Percentiles rank a stretch among this genome's conserved stretches.
Evolutionary conservation across 305 asterid genomes (phyloP).

Genomic region (Fraxinus dipetala): DNA sequence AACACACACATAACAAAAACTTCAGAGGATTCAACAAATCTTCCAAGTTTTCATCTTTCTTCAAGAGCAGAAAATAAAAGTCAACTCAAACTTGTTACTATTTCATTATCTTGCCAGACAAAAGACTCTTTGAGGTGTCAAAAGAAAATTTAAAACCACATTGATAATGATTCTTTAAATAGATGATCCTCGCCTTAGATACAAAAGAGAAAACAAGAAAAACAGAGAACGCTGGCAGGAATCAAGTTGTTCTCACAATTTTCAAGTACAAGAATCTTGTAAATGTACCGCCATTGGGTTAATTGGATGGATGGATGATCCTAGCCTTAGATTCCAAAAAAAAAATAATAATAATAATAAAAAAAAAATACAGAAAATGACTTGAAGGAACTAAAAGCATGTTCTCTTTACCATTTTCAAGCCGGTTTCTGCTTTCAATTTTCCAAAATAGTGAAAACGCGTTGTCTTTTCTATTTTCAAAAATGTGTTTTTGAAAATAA

Average conservation of each 20-base stretch:
- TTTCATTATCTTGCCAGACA: neutral
- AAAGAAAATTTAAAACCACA: neutral
- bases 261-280: neutral
- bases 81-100: neutral
- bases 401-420: too few relatives aligned
- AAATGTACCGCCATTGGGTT: neutral
- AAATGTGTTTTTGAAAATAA: too few relatives aligned
- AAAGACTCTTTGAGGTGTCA: neutral
- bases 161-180: neutral
- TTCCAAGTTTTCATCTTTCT: neutral
- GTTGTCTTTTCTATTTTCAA: too few relatives aligned
- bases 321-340: neutral
- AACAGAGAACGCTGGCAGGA: neutral
- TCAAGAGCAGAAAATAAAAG: neutral
- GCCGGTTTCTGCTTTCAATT: too few relatives aligned
- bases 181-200: neutral
- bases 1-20: neutral
- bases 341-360: too few relatives aligned
- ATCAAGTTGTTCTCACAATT: neutral
- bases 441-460: too few relatives aligned
- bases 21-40: neutral
- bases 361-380: neutral
- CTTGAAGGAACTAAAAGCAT: neutral
- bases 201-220: neutral
- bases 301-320: neutral